Conservation (phyloP, 768 basidiomycete species). For the Suillus hirtellus region DNA sequence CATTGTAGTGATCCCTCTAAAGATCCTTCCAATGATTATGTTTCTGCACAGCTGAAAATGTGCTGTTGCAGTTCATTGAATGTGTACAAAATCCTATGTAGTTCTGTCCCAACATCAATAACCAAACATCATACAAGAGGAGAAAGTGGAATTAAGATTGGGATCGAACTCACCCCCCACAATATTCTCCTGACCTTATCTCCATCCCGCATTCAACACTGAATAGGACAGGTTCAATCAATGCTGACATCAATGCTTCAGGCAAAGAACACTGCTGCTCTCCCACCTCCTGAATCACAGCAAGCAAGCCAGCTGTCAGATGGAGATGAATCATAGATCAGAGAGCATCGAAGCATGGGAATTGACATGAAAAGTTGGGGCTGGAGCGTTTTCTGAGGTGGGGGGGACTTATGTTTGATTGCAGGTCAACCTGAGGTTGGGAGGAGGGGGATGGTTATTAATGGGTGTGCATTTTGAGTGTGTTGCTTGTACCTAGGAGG, state of each 20-base stretch:
- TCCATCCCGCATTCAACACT: constrained; percentile 65
- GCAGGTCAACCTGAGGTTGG: no score
- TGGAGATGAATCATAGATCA: constrained; percentile 21
- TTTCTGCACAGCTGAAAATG: constrained; percentile 30
- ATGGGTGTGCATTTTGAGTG: no score
- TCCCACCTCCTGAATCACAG: no score
- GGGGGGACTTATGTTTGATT: no score
- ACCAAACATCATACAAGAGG: background rate
- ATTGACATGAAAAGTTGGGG: no score
- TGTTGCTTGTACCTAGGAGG: no score
- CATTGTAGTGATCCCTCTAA: constrained; percentile 17
- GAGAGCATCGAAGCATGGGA: background rate
- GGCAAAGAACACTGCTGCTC: constrained; percentile 19
- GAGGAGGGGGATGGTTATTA: no score
- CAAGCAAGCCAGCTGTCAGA: background rate
- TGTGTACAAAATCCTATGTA: constrained; percentile 44
- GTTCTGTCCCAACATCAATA: background rate
- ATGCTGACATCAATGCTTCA: constrained; percentile 48
- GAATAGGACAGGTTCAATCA: constrained; percentile 58
- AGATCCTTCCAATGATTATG: constrained; percentile 26
- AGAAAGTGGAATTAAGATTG: background rate
- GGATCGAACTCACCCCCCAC: constrained; percentile 42
- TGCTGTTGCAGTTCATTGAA: constrained; percentile 38
- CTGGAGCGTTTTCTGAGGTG: constrained; percentile 14
- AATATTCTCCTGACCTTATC: constrained; percentile 53